Base-by-base conservation (phyloP, 2,329 filamentous ascomycete genomes). In the Sporothrix humicola region DNA sequence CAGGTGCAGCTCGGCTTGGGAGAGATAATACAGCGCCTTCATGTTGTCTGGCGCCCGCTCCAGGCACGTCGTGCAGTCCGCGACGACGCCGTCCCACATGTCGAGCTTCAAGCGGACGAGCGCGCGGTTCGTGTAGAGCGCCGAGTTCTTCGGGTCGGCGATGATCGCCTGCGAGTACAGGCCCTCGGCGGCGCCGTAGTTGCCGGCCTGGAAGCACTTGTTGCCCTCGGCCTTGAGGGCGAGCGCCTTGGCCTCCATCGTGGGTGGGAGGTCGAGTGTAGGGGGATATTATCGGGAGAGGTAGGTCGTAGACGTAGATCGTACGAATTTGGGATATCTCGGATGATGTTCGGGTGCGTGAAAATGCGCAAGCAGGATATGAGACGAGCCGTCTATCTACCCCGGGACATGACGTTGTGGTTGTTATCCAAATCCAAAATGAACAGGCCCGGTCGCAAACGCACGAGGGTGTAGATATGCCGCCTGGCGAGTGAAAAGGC, bases 61-160 rank as follows among this genome's bases (percentile, higher is more conserved):
- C 69, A 98, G 90, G 76, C 92, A 94, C 70, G 89, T 85, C 71
- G 91, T 82, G 79, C 94, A 95, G 82, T 98, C 95, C 74, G 89
- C 85, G 76, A 96, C 91, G 68, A 92, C 94, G 10, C 87, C 90
- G 44, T 93, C 87, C 89, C 91, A 97, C 77, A 89, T 85, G 74
- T 87, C 83, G 26, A 97, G 87, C 82, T 92, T 93, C 74, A 96
- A 85, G 56, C 94, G 89, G 3, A 92, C 90, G 83, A 97, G 92
- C 70, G 94, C 93, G 72, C 95, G 93, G 83, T 98, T 98, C 54
- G 94, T 95, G 83, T 94, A 98, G 69, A 97, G 87, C 44, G 92
- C 86, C 1, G 92, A 89, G 80, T 97, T 96, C 72, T 85, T 87
- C 3, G 92, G 87, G 82, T 97, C 93, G 79, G 90, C 89, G 78